phyloP scores from a whole-genome alignment of 1,284 basidiomycete species.

The Cryptococcus sp. region DNA sequence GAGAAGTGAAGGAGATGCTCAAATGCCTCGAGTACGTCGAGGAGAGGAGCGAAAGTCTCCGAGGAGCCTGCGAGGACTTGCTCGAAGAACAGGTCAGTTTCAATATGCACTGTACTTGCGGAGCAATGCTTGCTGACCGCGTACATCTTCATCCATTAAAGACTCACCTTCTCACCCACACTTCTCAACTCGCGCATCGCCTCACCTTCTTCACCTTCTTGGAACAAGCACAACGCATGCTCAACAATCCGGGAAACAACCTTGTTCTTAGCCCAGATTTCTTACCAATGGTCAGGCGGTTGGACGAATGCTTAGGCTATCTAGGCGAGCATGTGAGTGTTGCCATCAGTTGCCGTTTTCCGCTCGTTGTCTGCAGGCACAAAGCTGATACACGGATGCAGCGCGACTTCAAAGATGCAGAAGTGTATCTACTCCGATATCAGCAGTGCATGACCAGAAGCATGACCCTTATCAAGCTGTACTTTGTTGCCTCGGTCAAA shows the following conservation, averaged over 20 bases:
- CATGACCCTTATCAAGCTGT: constrained; percentile 95
- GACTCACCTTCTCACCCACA: constrained; percentile 65
- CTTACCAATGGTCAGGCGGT: constrained; percentile 86
- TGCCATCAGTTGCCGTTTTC: background rate
- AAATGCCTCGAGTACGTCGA: constrained; percentile 81
- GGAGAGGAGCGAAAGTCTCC: constrained; percentile 79
- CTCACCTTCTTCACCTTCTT: constrained; percentile 90
- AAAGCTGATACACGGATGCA: constrained; percentile 43
- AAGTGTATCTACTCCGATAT: constrained; percentile 86
- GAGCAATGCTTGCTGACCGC: background rate
- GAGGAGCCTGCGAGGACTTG: constrained; percentile 84
- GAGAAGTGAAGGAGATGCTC: constrained; percentile 75
- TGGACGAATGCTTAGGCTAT: constrained; percentile 88
- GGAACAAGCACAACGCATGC: constrained; percentile 81
- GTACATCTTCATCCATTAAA: constrained; percentile 46
- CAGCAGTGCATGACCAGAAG: constrained; percentile 94
- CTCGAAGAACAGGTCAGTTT: constrained; percentile 75
- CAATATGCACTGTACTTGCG: background rate
- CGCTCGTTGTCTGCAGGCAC: background rate
- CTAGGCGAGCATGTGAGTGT: constrained; percentile 74
- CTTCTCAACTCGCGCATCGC: constrained; percentile 73
- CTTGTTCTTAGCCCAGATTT: constrained; percentile 86
- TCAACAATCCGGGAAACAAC: constrained; percentile 87
- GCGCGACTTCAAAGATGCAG: constrained; percentile 86
- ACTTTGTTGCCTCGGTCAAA: constrained; percentile 78